Percentiles rank a stretch among this genome's conserved stretches.
phyloP scores from a whole-genome alignment of 306 rosid genomes.

The Rosa chinensis region DNA sequence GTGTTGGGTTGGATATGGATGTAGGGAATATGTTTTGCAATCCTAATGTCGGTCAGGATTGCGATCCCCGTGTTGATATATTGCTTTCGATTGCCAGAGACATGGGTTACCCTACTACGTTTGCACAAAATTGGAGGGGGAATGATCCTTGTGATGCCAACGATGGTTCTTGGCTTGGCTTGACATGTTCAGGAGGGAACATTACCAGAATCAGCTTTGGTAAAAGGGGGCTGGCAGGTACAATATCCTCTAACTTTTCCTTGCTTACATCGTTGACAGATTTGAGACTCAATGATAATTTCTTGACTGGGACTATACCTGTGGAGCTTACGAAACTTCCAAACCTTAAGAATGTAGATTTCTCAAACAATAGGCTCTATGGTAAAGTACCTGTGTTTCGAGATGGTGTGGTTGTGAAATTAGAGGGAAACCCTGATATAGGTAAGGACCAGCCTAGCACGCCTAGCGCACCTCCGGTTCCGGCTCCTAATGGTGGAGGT shows the following conservation, averaged over 20 bases:
- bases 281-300: constrained; percentile 51
- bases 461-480: neutral
- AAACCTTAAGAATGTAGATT: constrained; percentile 44
- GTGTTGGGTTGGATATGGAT: constrained; percentile 41
- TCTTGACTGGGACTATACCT: constrained; percentile 58
- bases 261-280: constrained; percentile 40
- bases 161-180: constrained; percentile 44
- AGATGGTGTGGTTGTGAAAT: constrained; percentile 35
- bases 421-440: constrained; percentile 57
- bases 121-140: constrained; percentile 68
- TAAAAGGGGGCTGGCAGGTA: constrained; percentile 56
- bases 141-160: constrained; percentile 59
- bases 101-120: constrained; percentile 51
- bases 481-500: neutral
- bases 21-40: constrained; percentile 51
- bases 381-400: constrained; percentile 57
- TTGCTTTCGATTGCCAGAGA: constrained; percentile 45
- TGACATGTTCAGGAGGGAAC: constrained; percentile 40
- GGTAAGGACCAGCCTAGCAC: constrained; percentile 41
- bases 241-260: constrained; percentile 57
- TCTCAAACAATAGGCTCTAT: constrained; percentile 54
- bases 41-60: constrained; percentile 35
- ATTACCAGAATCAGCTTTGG: constrained; percentile 58
- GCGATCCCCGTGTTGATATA: constrained; percentile 51
- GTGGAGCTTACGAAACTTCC: constrained; percentile 52